Evolutionary conservation across 192 early-diverging fungal genomes (phyloP), one percentile per base, ranked within the genome.

Genomic region (Coemansia sp.): DNA sequence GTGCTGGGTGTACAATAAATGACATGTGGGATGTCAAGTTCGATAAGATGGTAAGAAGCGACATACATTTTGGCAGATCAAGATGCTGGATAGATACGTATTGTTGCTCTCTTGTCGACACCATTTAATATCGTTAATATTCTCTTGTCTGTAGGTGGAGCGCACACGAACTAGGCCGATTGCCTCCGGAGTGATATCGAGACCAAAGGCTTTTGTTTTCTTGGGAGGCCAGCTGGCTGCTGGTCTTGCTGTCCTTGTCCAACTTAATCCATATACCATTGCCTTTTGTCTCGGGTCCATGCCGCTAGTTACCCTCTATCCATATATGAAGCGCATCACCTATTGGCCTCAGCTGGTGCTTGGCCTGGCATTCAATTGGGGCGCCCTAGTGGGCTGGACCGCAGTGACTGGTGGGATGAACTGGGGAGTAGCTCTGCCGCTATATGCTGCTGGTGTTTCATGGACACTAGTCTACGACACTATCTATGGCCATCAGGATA

Each of bases 401-500:
- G 95, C 94, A 5, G 88, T 98, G 69, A 73, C 87, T 9, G 91
- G 89, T 6, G 70, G 74, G 0, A 77, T 85, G 37, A 82, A 95
- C 56, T 89, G 89, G 87, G 21, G 78, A 0, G 93, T 94, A 8
- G 85, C 86, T 16, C 79, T 93, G 4, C 96, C 96, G 6, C 79
- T 98, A 0, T 98, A 98, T 68, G 83, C 83, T 10, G 89, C 91
- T 0, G 95, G 94, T 2, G 84, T 97, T 6, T 88, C 88, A 35
- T 98, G 96, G 96, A 98, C 96, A 6, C 83, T 98, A 7, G 88
- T 94, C 6, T 98, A 97, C 79, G 96, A 98, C 76, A 97, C 95
- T 6, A 94, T 98, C 64, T 98, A 98, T 63, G 96, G 95, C 17
- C 91, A 98, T 56, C 96, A 98, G 79, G 96, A 98, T 80, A 98